Base-by-base conservation (phyloP, 2,329 filamentous ascomycete genomes). In the Ophiostoma piceae region DNA sequence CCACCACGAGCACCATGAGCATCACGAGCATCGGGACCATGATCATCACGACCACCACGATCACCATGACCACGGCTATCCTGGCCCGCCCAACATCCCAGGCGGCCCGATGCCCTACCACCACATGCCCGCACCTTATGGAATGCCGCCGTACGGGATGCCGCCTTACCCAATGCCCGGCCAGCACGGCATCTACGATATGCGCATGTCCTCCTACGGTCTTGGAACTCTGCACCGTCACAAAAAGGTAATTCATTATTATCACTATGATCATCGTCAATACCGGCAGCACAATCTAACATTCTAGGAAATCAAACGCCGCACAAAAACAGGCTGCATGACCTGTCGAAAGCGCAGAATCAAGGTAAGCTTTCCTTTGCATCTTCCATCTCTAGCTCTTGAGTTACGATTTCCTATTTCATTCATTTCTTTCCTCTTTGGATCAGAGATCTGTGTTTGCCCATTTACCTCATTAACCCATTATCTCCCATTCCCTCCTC, bases 281-380 rank as follows among this genome's bases (percentile, higher is more conserved):
- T 29, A 29, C 26, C 26, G 26, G 26, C 26, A 29, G 26, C 26
- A 29, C 26, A 8, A 19, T 64, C 29, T 70, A 32, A 67, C 43
- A n/a, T 2, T 5, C 2, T 76, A 88, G 85, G 85, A 88, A 77
- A 88, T 88, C 75, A 88, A 87, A 77, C 83, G 85, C 72, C 83
- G 85, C 74, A 88, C 85, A 66, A 88, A 88, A 77, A 88, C 85
- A 1, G 85, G 85, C n/a, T 88, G 85, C 74, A 77, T 88, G 76
- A 88, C 85, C 64, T 88, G 85, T 77, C 84, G 85, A 70, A 87
- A 87, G 75, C 82, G 85, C 74, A 81, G 85, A 74, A 87, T 88
- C 76, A 88, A 88, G 85, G 85, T 87, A 43, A 39, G 62, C 69
- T 71, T 29, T 29, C 62, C 26, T 35, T 14, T 3, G 19, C 62